Percentiles rank a stretch among this genome's conserved stretches.
phyloP scores from a whole-genome alignment of 371 early-diverging fungal species.

The Quaeritorhiza haematococci region DNA sequence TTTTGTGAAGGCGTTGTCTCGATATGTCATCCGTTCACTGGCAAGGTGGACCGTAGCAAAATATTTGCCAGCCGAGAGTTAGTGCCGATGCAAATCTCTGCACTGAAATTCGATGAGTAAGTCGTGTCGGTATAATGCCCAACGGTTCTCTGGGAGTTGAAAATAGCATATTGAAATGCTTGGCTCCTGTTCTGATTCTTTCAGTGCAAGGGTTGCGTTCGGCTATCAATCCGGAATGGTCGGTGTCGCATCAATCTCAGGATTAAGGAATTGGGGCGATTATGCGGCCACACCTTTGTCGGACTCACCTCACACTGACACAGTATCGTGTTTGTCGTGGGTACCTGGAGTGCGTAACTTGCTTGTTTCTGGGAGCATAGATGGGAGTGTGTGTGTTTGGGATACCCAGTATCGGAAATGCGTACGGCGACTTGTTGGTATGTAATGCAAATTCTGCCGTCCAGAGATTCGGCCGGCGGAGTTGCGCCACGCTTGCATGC shows the following conservation, averaged over 20 bases:
- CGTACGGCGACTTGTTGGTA: conserved; percentile 5
- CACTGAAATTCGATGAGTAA: conserved; percentile 28
- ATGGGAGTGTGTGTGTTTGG: conserved; percentile 31
- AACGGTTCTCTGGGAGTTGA: too few relatives aligned
- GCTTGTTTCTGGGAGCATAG: conserved; percentile 23
- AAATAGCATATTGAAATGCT: too few relatives aligned
- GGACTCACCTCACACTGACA: conserved; percentile 21
- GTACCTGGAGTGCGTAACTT: conserved; percentile 7
- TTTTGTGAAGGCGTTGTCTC: conserved; percentile 18
- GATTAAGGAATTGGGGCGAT: not conserved
- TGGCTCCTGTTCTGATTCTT: too few relatives aligned
- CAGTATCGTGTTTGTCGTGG: conserved; percentile 25
- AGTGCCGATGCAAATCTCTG: conserved; percentile 11
- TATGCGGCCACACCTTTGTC: conserved; percentile 5
- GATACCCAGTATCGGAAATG: conserved; percentile 12
- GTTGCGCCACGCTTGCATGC: too few relatives aligned
- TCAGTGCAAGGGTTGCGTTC: conserved; percentile 20
- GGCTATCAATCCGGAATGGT: conserved; percentile 26
- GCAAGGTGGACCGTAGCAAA: conserved; percentile 23
- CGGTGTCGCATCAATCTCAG: conserved; percentile 21
- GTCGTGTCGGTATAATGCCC: too few relatives aligned
- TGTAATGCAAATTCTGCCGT: not conserved
- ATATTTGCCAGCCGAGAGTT: conserved; percentile 16
- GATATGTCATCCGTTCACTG: conserved; percentile 29
- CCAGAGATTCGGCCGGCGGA: not conserved